Evolutionary conservation across 306 rosid species (phyloP), one percentile per base, ranked within the genome.

Genomic region (Citrullus amarus): DNA sequence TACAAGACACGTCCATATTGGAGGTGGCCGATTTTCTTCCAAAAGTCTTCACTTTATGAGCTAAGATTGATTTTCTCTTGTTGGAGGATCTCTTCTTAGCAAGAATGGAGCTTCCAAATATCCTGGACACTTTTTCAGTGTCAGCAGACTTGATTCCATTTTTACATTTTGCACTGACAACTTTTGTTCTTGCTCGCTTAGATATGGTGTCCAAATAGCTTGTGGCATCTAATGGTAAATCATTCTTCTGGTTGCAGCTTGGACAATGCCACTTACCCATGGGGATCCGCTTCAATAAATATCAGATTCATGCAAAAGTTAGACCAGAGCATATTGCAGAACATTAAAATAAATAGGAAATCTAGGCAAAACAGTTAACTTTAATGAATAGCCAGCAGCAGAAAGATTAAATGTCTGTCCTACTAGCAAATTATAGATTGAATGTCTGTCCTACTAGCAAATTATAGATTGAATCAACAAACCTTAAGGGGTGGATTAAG

Each of bases 401-500:
- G 20, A 30, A 53, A 73, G 62, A 17, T 22, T 25, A 53, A 53
- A 53, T 32, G 62, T 28, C 28, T 12, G 17, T 73, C 39, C 48
- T 18, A 25, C 1, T 71, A 50, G 77, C 20, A 71, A 46, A 8
- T 56, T 10, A 56, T 61, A 57, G 86, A 72, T 36, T 51, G 78
- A 85, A 43, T 68, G 62, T 28, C 28, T 6, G 32, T 73, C 39
- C 48, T 18, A 25, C 0, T 71, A 48, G 77, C 20, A 71, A 46
- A 8, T 56, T 10, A 56, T 61, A 61, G 86, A 72, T 36, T 51
- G 78, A 85, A 43, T 68, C 46, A 54, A 70, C 87, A 83, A 86
- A 96, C 99, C 99, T 96, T 96, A 79, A 96, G 98, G 84, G 99
- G 99, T 28, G 99, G 99, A 82, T 85, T 79, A 53, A 96, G 99